Evolutionary conservation across 495 filamentous ascomycete species (phyloP), one percentile per base, ranked within the genome.

Genomic region (Annulohypoxylon nitens): DNA sequence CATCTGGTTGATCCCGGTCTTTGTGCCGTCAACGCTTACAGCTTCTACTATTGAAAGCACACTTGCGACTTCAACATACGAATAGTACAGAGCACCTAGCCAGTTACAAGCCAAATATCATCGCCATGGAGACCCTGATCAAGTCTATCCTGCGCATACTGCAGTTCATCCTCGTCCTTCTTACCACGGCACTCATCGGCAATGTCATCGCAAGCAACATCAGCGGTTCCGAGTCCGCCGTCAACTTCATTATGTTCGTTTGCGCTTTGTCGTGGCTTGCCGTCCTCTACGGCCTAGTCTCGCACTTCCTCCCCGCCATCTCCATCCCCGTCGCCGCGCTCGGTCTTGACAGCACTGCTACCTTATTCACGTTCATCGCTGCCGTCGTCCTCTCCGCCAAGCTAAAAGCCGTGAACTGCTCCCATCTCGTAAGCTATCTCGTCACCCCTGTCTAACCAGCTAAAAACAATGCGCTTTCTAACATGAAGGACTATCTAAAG

Each of bases 221-320:
- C 33, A 60, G 55, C 72, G 83, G 80, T 57, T 75, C 82, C 26
- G 78, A 77, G 23, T 76, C 82, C 16, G 81, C 83, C 70, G 76
- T 85, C 76, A 85, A 86, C 78, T 86, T 85, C 77, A 69, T 80
- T 75, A 85, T 86, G 80, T 86, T 86, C 73, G 83, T 84, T 33
- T 77, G 81, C 45, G 83, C 79, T 0, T n/a, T 84, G 41, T 76
- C 82, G 1, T 86, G 83, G 83, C 57, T 86, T 0, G 75, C 78
- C 36, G 67, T 78, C 5, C 57, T 86, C 25, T 81, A 79, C 62
- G 83, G 79, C 5, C 67, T 85, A 0, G 66, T 78, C n/a, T 68
- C 78, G 14, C 60, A 73, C 64, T 60, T 84, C 34, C 61, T 82
- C 69, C 63, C 73, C 26, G 67, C 78, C 62, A 23, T 81, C 61